A percentile compares a stretch with the other conserved stretches of the same genome.
Conservation (phyloP, 345 rosid species). For the Zanthoxylum bungeanum region DNA sequence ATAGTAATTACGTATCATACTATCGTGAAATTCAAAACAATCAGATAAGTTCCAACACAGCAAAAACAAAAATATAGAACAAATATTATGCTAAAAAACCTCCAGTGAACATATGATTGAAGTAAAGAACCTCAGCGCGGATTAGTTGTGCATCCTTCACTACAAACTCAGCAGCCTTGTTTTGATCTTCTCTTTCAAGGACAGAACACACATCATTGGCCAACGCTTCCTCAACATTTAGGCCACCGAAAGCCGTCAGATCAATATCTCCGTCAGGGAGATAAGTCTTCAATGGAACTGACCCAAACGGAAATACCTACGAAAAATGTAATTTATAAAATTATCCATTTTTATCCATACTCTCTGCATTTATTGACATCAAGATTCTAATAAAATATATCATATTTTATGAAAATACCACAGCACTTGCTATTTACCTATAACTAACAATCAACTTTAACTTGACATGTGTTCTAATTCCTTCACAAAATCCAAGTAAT, state of each 20-base stretch:
- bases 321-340: conserved; percentile 16
- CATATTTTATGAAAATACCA: too few relatives aligned
- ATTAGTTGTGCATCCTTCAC: conserved; percentile 76
- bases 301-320: conserved; percentile 88
- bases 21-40: not conserved
- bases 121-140: conserved; percentile 63
- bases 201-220: conserved; percentile 53
- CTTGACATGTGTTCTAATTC: not conserved
- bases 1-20: too few relatives aligned
- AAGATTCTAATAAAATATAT: not conserved
- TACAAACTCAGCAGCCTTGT: conserved; percentile 47
- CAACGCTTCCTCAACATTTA: conserved; percentile 54
- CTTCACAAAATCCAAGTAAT: not conserved
- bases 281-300: conserved; percentile 92
- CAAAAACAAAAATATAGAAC: too few relatives aligned
- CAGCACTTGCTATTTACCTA: not conserved
- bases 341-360: not conserved
- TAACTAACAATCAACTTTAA: not conserved
- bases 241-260: conserved; percentile 72
- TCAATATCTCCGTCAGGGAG: conserved; percentile 98
- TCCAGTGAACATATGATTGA: conserved; percentile 6
- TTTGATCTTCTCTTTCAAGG: conserved; percentile 70
- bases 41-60: too few relatives aligned
- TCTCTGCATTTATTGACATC: not conserved
- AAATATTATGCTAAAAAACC: not conserved